Conservation (phyloP, 768 basidiomycete genomes). For the Phylloporus sp. region DNA sequence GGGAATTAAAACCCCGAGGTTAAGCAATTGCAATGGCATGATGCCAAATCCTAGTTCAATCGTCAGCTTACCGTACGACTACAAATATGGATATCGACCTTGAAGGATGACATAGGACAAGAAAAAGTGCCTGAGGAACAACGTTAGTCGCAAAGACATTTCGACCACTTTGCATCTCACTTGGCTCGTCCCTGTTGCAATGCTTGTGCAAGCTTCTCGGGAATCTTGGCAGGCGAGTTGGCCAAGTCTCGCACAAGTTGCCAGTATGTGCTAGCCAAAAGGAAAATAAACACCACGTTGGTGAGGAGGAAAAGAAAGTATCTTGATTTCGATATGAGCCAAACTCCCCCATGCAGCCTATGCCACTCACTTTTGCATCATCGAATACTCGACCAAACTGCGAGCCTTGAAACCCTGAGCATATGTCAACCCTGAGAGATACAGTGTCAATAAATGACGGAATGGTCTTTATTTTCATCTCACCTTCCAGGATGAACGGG, state of each 20-base stretch:
- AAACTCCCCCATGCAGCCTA: neutral
- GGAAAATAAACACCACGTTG: slow-evolving; percentile 93
- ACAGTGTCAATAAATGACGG: neutral
- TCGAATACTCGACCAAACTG: slow-evolving; percentile 89
- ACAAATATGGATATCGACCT: slow-evolving; percentile 37
- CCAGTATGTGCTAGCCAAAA: slow-evolving; percentile 88
- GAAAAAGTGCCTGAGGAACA: slow-evolving; percentile 65
- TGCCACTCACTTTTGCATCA: slow-evolving; percentile 76
- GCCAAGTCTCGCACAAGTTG: slow-evolving; percentile 88
- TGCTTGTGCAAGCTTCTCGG: slow-evolving; percentile 84
- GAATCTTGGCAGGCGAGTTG: slow-evolving; percentile 89
- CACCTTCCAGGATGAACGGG: slow-evolving; percentile 87
- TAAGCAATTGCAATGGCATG: slow-evolving; percentile 93
- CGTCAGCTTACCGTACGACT: slow-evolving; percentile 2
- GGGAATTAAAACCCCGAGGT: slow-evolving; percentile 83
- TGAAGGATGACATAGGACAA: slow-evolving; percentile 80
- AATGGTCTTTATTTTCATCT: slow-evolving; percentile 1
- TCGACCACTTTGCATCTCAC: slow-evolving; percentile 27
- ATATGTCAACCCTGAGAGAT: slow-evolving; percentile 62
- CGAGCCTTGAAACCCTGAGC: slow-evolving; percentile 86
- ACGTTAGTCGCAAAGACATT: slow-evolving; percentile 10
- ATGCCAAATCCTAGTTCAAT: slow-evolving; percentile 66
- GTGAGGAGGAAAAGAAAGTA: slow-evolving; percentile 90
- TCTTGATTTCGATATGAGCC: slow-evolving; percentile 41
- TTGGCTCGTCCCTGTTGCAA: slow-evolving; percentile 74